Conservation (phyloP, 805 yeast genomes). For the Hanseniaspora valbyensis region DNA sequence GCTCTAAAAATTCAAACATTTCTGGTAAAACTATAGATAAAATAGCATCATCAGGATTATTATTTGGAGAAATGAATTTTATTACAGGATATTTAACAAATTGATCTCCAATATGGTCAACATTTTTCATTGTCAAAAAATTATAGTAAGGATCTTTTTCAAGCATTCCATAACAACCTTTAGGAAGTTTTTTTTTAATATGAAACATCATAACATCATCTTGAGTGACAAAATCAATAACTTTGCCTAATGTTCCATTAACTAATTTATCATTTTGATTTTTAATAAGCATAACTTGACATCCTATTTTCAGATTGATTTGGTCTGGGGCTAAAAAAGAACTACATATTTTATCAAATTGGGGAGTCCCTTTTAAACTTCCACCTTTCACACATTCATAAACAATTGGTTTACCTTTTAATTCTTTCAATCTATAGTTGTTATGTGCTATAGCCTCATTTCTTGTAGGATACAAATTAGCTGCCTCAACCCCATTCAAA, state of each 20-base stretch:
- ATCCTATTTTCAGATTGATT: slow-evolving; percentile 51
- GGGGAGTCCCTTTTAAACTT: slow-evolving; percentile 27
- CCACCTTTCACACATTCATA: slow-evolving; percentile 45
- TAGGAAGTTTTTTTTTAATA: too few relatives aligned
- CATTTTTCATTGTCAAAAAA: too few relatives aligned
- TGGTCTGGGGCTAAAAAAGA: slow-evolving; percentile 50
- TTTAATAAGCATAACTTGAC: slow-evolving; percentile 76
- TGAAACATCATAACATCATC: too few relatives aligned
- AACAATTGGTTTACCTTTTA: slow-evolving; percentile 36
- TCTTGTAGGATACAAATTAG: slow-evolving; percentile 64
- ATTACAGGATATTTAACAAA: too few relatives aligned
- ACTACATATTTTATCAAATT: slow-evolving; percentile 23
- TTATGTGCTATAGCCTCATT: slow-evolving; percentile 62
- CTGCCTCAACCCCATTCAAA: slow-evolving; percentile 54
- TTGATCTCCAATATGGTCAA: too few relatives aligned
- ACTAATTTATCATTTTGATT: slow-evolving; percentile 62
- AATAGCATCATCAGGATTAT: too few relatives aligned
- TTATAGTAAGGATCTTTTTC: too few relatives aligned
- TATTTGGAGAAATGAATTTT: too few relatives aligned
- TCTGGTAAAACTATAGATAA: too few relatives aligned
- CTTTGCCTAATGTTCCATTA: slow-evolving; percentile 67
- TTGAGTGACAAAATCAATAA: slow-evolving; percentile 46
- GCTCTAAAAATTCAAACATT: slow-evolving; percentile 65
- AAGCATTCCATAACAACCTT: too few relatives aligned
- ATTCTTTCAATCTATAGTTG: slow-evolving; percentile 34